Evolutionary conservation across 1,139 yeast genomes (phyloP).

Genomic region (Pichia sp.): DNA sequence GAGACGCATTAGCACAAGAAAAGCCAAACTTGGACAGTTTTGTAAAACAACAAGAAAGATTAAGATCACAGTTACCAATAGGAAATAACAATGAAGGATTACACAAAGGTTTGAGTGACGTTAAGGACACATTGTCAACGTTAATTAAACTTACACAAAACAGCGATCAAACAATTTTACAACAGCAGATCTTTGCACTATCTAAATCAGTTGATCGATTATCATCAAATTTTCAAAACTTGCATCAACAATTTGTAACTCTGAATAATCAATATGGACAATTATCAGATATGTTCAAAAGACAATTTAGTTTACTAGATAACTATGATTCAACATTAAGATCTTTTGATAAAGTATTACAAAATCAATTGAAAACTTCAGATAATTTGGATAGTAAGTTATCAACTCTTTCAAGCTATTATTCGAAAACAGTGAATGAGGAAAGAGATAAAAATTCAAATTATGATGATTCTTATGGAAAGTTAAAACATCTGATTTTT

Average conservation of each 20-base stretch:
- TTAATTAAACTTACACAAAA: neutral
- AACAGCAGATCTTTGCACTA: conserved; percentile 21
- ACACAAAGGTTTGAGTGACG: neutral
- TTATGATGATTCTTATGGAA: conserved; percentile 1
- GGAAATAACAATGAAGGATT: neutral
- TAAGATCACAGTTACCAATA: conserved; percentile 12
- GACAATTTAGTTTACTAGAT: conserved; percentile 22
- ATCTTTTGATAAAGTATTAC: conserved; percentile 20
- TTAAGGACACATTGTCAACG: conserved; percentile 1
- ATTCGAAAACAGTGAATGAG: conserved; percentile 3
- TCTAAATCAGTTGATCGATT: conserved; percentile 18
- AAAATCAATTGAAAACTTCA: conserved; percentile 22
- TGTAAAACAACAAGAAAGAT: conserved; percentile 11
- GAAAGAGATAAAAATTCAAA: neutral
- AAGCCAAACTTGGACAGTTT: neutral
- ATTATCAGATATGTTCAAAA: conserved; percentile 14
- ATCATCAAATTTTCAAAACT: conserved; percentile 14
- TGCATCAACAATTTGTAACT: conserved; percentile 15
- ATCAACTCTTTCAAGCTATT: conserved; percentile 15
- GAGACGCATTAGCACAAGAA: conserved; percentile 3
- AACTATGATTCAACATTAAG: conserved; percentile 20
- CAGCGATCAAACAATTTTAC: conserved; percentile 10
- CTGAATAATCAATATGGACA: conserved; percentile 19
- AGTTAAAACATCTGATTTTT: conserved; percentile 14
- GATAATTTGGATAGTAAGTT: conserved; percentile 19